Percentiles rank a stretch among this genome's conserved stretches.
phyloP scores from a whole-genome alignment of 768 basidiomycete species.

The Mycena vitilis region DNA sequence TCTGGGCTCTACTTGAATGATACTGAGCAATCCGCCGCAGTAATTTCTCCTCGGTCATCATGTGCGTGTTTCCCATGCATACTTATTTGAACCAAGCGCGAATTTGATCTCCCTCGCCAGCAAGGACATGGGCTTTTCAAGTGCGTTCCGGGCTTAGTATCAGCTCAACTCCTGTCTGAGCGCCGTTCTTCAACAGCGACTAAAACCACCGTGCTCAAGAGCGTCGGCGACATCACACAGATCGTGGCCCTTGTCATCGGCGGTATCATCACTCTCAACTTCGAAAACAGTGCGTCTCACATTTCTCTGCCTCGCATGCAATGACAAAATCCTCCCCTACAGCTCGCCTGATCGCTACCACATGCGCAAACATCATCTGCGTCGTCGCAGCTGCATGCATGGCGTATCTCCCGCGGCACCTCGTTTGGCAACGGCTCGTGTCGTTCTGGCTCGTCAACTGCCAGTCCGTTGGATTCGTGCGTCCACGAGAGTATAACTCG shows the following conservation, averaged over 20 bases:
- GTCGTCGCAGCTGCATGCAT: constrained; percentile 36
- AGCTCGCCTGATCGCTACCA: constrained; percentile 36
- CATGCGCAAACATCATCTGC: constrained; percentile 37
- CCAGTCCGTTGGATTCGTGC: constrained; percentile 38
- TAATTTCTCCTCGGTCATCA: constrained; percentile 38
- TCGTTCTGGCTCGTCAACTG: constrained; percentile 39
- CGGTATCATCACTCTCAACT: constrained; percentile 36
- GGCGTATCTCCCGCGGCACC: constrained; percentile 38
- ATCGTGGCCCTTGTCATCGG: constrained; percentile 37
- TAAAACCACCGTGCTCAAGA: constrained; percentile 38
- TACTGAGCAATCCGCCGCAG: constrained; percentile 4
- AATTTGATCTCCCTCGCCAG: neutral
- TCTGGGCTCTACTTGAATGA: neutral
- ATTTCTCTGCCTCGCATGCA: neutral
- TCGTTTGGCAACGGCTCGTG: constrained; percentile 36
- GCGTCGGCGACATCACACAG: constrained; percentile 37
- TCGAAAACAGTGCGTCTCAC: constrained; percentile 33
- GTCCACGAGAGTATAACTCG: neutral
- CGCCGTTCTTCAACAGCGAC: constrained; percentile 14
- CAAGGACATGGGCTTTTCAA: constrained; percentile 37
- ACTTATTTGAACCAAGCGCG: neutral
- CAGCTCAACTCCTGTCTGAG: neutral
- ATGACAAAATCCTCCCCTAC: neutral
- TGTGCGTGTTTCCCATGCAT: constrained; percentile 16
- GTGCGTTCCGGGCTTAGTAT: constrained; percentile 1